Conservation (phyloP, 139 green algal genomes). For the Mesostigma viride region DNA sequence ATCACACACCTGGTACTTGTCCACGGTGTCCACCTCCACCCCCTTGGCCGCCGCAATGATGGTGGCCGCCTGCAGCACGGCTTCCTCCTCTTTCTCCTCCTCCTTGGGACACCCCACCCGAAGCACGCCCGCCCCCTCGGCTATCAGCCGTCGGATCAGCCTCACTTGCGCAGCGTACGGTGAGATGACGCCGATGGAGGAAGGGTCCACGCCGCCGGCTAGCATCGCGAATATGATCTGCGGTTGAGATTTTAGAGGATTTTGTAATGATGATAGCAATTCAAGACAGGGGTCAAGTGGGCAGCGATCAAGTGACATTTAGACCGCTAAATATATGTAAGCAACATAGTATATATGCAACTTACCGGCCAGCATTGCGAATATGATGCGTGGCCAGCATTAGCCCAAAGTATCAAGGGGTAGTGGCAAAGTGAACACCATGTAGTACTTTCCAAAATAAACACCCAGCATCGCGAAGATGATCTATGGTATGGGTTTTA, state of each 20-base stretch:
- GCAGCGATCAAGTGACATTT: slow-evolving; percentile 35
- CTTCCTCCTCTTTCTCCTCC: too few species aligned
- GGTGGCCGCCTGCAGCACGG: too few species aligned
- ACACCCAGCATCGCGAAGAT: too few species aligned
- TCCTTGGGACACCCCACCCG: too few species aligned
- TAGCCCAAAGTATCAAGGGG: too few species aligned
- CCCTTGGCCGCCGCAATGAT: background rate
- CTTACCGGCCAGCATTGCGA: too few species aligned
- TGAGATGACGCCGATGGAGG: slow-evolving; percentile 63
- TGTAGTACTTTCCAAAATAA: too few species aligned
- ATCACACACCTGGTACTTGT: slow-evolving; percentile 55
- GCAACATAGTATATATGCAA: too few species aligned
- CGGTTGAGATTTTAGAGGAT: background rate
- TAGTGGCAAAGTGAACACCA: too few species aligned
- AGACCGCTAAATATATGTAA: too few species aligned
- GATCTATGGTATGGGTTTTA: too few species aligned
- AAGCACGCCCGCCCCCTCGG: slow-evolving; percentile 38
- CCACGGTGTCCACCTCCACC: slow-evolving; percentile 73
- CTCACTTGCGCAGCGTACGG: slow-evolving; percentile 66
- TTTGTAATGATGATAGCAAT: slow-evolving; percentile 1
- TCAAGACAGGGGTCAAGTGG: background rate
- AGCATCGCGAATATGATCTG: slow-evolving; percentile 41
- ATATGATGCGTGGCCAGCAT: too few species aligned
- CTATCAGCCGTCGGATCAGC: slow-evolving; percentile 9
- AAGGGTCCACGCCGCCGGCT: slow-evolving; percentile 30